phyloP scores from a whole-genome alignment of 352 stramenopile genomes.

The Pythium scleroteichum region DNA sequence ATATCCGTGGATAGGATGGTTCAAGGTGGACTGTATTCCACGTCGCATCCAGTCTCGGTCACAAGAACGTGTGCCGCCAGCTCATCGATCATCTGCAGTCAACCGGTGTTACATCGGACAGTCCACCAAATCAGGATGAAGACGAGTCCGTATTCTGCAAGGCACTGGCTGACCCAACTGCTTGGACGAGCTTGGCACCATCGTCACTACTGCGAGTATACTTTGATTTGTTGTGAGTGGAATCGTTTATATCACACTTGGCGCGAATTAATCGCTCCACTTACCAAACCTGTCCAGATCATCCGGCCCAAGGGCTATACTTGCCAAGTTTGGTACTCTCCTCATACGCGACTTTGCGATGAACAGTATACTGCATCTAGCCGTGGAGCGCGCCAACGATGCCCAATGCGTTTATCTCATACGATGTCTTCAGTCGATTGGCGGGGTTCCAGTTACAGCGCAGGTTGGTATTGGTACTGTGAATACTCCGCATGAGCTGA shows the following conservation, averaged over 20 bases:
- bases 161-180: neutral
- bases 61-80: conserved; percentile 42
- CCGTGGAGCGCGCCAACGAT: conserved; percentile 37
- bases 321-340: conserved; percentile 47
- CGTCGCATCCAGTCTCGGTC: conserved; percentile 41
- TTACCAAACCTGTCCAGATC: too few species aligned
- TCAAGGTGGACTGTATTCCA: conserved; percentile 46
- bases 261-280: too few species aligned
- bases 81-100: conserved; percentile 13
- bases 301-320: conserved; percentile 31
- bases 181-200: conserved; percentile 45
- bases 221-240: conserved; percentile 41
- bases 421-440: conserved; percentile 39
- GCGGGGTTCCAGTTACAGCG: conserved; percentile 39
- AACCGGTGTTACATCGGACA: neutral
- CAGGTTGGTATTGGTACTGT: conserved; percentile 33
- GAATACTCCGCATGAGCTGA: neutral
- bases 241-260: too few species aligned
- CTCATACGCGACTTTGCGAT: conserved; percentile 56
- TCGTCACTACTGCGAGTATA: conserved; percentile 51
- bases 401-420: conserved; percentile 53
- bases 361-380: conserved; percentile 59
- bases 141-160: conserved; percentile 8
- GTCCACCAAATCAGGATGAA: neutral
- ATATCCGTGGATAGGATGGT: too few species aligned